These are phyloP conservation scores for Pezicula rhizophila DNA, from an alignment of 2,329 filamentous ascomycete species.

Conservation along the genomic window DNA sequence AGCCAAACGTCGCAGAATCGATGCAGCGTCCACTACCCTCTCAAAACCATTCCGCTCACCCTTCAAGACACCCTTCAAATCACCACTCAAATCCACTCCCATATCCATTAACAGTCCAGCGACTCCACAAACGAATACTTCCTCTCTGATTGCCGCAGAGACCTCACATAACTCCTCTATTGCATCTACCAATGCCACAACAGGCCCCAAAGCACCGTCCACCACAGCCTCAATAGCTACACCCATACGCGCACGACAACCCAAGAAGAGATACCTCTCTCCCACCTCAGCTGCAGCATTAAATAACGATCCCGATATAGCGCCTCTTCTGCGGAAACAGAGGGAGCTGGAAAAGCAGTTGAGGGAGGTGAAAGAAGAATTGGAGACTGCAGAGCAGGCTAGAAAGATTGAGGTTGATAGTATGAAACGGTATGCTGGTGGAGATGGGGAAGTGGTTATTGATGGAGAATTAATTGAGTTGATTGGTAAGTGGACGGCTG, in stretches of 20 bases:
- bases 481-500: constrained; percentile 53
- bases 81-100: constrained; percentile 11
- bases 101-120: constrained; percentile 3
- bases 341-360: constrained; percentile 27
- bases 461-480: constrained; percentile 51
- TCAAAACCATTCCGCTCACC: constrained; percentile 70
- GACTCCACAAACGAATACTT: not conserved
- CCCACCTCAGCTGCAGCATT: constrained; percentile 28
- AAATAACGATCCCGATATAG: constrained; percentile 25
- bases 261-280: constrained; percentile 19
- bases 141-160: no score
- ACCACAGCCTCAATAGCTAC: not conserved
- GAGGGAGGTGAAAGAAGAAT: constrained; percentile 28
- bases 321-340: constrained; percentile 24
- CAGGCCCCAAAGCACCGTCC: not conserved
- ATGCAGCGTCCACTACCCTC: constrained; percentile 50
- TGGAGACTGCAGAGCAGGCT: constrained; percentile 48
- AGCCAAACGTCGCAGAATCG: constrained; percentile 58
- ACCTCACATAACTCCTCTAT: no score
- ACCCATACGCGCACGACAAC: constrained; percentile 3
- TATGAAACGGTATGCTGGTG: constrained; percentile 7
- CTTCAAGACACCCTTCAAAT: constrained; percentile 40
- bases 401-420: constrained; percentile 37
- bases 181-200: constrained; percentile 4
- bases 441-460: constrained; percentile 41